Percentiles rank a stretch among this genome's conserved stretches.
phyloP scores from a whole-genome alignment of 257 asterid species.

The Capsicum baccatum region DNA sequence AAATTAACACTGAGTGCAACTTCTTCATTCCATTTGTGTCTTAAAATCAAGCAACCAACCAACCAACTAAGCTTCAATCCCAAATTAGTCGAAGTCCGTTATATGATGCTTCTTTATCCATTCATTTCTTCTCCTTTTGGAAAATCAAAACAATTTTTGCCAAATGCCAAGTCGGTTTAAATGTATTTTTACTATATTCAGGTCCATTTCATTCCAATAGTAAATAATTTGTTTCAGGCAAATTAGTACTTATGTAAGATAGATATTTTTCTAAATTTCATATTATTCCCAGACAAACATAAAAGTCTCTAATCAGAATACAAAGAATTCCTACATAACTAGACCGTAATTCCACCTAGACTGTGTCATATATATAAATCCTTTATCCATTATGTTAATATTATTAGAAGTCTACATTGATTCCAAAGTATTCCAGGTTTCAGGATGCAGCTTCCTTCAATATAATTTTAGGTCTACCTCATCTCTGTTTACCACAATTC shows the following conservation, averaged over 20 bases:
- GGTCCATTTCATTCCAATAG: constrained; percentile 11
- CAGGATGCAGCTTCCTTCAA: no score
- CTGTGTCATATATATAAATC: no score
- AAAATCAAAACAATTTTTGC: not conserved
- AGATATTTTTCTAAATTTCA: no score
- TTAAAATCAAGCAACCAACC: constrained; percentile 4
- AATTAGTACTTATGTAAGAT: not conserved
- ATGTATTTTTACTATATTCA: not conserved
- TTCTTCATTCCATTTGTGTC: constrained; percentile 20
- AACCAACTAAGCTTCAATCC: constrained; percentile 21
- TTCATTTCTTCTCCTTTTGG: not conserved
- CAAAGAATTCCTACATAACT: no score
- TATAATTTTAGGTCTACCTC: no score
- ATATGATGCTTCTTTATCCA: not conserved
- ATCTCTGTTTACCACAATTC: no score
- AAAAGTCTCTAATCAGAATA: no score
- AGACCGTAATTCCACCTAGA: no score
- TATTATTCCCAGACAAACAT: no score
- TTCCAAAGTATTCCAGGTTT: no score
- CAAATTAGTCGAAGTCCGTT: constrained; percentile 1
- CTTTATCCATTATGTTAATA: no score
- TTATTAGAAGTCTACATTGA: no score
- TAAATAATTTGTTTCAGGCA: not conserved
- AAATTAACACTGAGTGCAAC: not conserved
- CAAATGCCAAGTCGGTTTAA: not conserved